phyloP scores from a whole-genome alignment of 306 rosid species.

The Cicer pinnatifidum region DNA sequence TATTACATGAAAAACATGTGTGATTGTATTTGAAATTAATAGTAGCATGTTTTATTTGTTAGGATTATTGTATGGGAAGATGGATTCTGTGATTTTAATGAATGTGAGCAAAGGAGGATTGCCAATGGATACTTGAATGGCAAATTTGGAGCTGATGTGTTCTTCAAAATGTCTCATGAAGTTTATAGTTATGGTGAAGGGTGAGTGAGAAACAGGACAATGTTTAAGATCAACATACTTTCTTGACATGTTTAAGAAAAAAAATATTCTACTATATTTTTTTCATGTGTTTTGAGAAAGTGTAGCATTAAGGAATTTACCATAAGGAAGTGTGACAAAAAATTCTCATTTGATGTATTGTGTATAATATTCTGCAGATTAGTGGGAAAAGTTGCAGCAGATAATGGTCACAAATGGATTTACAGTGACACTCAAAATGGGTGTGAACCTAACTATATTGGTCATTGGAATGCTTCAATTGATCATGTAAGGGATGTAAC shows the following conservation, averaged over 20 bases:
- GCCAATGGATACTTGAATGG: conserved; percentile 49
- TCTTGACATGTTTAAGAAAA: conserved; percentile 5
- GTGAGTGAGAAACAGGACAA: conserved; percentile 50
- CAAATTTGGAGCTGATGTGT: conserved; percentile 80
- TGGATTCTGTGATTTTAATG: conserved; percentile 80
- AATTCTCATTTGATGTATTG: conserved; percentile 24
- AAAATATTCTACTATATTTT: neutral
- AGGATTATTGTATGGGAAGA: conserved; percentile 99
- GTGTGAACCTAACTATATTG: conserved; percentile 62
- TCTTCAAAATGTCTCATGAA: conserved; percentile 98
- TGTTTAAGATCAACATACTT: conserved; percentile 12
- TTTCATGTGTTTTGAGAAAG: neutral
- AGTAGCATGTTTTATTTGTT: conserved; percentile 10
- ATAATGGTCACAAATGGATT: conserved; percentile 87
- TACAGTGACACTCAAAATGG: conserved; percentile 64
- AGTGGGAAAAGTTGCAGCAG: conserved; percentile 85
- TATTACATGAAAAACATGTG: neutral
- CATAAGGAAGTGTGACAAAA: neutral
- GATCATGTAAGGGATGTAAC: conserved; percentile 60
- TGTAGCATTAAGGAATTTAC: neutral
- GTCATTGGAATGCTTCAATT: conserved; percentile 76
- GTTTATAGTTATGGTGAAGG: conserved; percentile 95
- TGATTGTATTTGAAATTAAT: conserved; percentile 18
- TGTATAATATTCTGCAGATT: conserved; percentile 54
- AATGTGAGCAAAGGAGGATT: conserved; percentile 67